Base-by-base conservation (phyloP, 768 basidiomycete genomes). In the Kwoniella mangroviensis region DNA sequence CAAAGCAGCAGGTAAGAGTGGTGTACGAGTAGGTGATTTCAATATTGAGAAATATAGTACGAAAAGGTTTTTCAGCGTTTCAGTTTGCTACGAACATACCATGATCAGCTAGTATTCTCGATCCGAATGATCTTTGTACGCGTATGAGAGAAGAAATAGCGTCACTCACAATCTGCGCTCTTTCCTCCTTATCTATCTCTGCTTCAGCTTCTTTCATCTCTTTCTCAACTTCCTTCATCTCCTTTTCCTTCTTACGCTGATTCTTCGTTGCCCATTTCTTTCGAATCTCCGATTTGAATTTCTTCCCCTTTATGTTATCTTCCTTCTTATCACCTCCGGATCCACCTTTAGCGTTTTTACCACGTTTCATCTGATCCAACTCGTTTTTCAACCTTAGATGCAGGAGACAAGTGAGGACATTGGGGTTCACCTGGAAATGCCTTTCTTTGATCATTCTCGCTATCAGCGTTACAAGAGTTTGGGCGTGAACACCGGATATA, bases 401-500 rank as follows among this genome's bases (percentile, higher is more conserved):
- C 63, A 93, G 86, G 3, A 99, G 87, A 81, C 91, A 92, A 15
- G 90, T 88, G 56, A 98, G 86, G 56, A 94, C 91, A 69, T 92
- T 90, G 10, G 96, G 93, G 78, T 95, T 91, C 52, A 98, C 89
- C 73, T 90, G 89, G 85, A 92, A 99, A 73, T 89, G 88, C 41
- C 90, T 89, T 80, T 97, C 96, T 82, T 96, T 98, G 81, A 97
- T 88, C 92, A 98, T 98, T 69, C 94, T 89, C 75, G 97, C 94
- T 72, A 99, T 84, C 49, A 98, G 85, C 55, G 94, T 91, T 52
- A 98, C 92, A 67, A 90, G 85, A 81, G 97, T 93, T 67, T 98
- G 87, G 4, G 97, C 97, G 58, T 91, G 86, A 11, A 85, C 84
- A 19, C 94, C 94, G 12, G 91, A 91, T 21, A 88, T 84, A 85